phyloP scores from a whole-genome alignment of 2,329 filamentous ascomycete genomes.

The Apiospora rasikravindrae region DNA sequence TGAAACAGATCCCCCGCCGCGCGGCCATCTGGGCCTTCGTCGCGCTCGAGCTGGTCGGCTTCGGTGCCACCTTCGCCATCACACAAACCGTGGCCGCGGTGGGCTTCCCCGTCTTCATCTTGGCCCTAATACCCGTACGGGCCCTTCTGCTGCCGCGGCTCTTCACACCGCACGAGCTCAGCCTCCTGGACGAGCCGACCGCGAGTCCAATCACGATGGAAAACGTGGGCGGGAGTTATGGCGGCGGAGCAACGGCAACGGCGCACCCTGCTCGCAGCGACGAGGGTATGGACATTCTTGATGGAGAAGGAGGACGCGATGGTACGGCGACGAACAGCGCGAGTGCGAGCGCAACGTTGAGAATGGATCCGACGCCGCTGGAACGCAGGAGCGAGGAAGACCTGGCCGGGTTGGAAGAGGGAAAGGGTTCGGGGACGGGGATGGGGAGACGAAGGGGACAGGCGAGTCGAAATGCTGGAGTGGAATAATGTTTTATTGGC shows the following conservation, averaged over 20 bases:
- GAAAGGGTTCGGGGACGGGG: background rate
- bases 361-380: constrained; percentile 22
- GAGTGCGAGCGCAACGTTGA: constrained; percentile 4
- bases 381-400: constrained; percentile 39
- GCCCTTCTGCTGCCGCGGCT: constrained; percentile 66
- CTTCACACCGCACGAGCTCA: constrained; percentile 66
- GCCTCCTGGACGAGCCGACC: constrained; percentile 72
- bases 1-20: constrained; percentile 66
- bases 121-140: constrained; percentile 70
- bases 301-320: background rate
- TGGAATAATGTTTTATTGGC: background rate
- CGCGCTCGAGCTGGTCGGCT: constrained; percentile 69
- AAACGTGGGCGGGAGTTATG: constrained; percentile 70
- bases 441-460: background rate
- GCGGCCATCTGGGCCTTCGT: constrained; percentile 75
- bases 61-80: constrained; percentile 81
- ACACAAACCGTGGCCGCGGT: constrained; percentile 84
- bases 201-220: constrained; percentile 79
- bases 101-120: constrained; percentile 78
- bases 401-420: constrained; percentile 43
- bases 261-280: background rate
- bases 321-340: constrained; percentile 11
- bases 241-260: constrained; percentile 36
- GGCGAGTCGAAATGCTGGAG: background rate
- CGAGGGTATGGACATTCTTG: constrained; percentile 14